Evolutionary conservation across 805 yeast species (phyloP), one percentile per base, ranked within the genome.

Genomic region (Scheffersomyces ergatensis): DNA sequence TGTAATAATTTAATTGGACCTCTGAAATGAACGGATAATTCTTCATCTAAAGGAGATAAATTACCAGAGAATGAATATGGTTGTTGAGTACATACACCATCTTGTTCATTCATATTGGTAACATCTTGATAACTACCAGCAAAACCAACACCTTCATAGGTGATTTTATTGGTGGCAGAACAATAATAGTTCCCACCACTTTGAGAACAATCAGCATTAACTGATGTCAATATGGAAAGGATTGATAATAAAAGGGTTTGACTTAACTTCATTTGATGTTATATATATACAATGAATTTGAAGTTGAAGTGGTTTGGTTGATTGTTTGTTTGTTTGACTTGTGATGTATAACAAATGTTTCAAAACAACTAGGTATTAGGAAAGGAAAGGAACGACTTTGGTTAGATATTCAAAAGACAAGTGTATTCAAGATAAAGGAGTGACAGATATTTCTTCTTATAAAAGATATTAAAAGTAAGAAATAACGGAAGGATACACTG

Each of bases 151-250:
- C 81, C 80, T 34, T 72, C 49, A 73, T 85, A 88, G 44, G 72
- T 69, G 45, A 87, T 74, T 47, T 87, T 90, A 46, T 67, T 55
- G 38, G 86, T 86, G 48, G 78, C 65, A 49, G 77, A 66, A 71
- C 97, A 89, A 79, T 85, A 90, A 75, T 83, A 84, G 74, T 88
- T 88, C 52, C 97, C 96, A 49, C 66, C 76, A 31, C 72, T 75
- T 46, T 63, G 59, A 34, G 67, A 50, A 57, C 84, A 78, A 20
- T 54, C 60, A 35, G 68, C 60, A 25, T 53, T 49, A 16, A 49
- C 57, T 18, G 54, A 39, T 20, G 51, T 49, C 18, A 57, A 26
- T 7, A 55, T 33, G 13, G 58, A 43, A 17, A 58, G 50, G 20
- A 52, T 44, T 15, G 63, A 49, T 32, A 60, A 39, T 33, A 54